Conservation (phyloP, 2,329 filamentous ascomycete genomes). For the Ophidiomyces ophidiicola region DNA sequence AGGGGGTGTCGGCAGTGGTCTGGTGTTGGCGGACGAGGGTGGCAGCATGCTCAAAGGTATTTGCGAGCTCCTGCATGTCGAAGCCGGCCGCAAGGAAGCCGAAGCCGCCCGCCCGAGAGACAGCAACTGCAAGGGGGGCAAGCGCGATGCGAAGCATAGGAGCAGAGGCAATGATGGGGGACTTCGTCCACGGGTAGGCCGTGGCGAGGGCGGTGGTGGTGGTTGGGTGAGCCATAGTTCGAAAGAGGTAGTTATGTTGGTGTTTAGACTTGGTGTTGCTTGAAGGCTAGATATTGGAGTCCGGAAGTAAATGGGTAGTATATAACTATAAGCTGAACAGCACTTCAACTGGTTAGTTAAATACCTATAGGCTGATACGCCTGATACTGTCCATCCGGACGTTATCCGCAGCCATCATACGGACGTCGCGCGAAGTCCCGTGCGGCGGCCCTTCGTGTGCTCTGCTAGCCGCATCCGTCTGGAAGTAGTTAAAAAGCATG, state of each 20-base stretch:
- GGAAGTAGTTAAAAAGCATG: too few species aligned
- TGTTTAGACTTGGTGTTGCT: background rate
- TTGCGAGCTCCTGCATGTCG: constrained; percentile 23
- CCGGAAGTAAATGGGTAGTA: too few species aligned
- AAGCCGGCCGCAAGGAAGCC: constrained; percentile 51
- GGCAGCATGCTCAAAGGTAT: constrained; percentile 22
- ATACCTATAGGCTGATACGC: too few species aligned
- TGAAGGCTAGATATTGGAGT: too few species aligned
- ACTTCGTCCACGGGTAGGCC: constrained; percentile 46
- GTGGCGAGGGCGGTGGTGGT: constrained; percentile 5
- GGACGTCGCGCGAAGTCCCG: too few species aligned
- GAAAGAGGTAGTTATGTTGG: background rate
- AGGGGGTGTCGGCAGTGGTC: background rate
- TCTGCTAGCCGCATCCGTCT: too few species aligned
- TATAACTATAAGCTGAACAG: too few species aligned
- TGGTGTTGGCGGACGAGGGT: constrained; percentile 15
- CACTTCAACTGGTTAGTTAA: too few species aligned
- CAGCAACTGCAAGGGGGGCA: constrained; percentile 46
- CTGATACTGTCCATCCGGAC: too few species aligned
- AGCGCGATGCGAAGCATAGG: constrained; percentile 57
- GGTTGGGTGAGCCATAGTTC: constrained; percentile 5
- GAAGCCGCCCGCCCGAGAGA: constrained; percentile 44
- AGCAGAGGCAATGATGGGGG: constrained; percentile 49
- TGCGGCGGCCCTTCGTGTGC: too few species aligned
- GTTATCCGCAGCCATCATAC: too few species aligned